Percentiles rank a stretch among this genome's conserved stretches.
These are phyloP conservation scores for Clavariopsis aquatica DNA, from an alignment of 495 filamentous ascomycete genomes.

Conservation along the genomic window DNA sequence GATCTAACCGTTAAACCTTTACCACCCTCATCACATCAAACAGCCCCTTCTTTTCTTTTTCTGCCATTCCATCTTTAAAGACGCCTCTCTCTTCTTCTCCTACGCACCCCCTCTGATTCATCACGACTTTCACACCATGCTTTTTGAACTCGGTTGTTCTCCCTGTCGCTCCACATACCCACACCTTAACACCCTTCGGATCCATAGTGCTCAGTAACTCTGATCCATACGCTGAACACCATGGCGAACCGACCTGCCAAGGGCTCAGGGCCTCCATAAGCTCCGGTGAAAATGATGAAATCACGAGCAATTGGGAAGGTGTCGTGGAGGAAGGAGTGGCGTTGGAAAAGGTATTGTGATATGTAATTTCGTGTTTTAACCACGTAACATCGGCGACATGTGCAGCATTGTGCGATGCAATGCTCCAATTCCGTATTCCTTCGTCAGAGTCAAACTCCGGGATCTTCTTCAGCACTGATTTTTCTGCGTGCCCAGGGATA, in stretches of 20 bases:
- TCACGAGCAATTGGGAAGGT: conserved; percentile 49
- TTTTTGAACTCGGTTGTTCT: conserved; percentile 50
- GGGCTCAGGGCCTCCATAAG: conserved; percentile 49
- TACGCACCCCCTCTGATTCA: conserved; percentile 59
- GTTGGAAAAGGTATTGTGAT: background rate
- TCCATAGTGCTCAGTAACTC: conserved; percentile 47
- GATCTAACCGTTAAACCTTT: background rate
- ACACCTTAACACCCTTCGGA: conserved; percentile 45
- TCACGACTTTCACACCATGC: conserved; percentile 48
- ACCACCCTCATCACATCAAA: conserved; percentile 25
- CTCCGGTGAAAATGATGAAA: conserved; percentile 59
- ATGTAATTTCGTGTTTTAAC: conserved; percentile 47
- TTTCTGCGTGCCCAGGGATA: conserved; percentile 46
- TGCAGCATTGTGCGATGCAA: conserved; percentile 49
- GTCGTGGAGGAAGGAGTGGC: conserved; percentile 32
- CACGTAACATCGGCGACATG: conserved; percentile 56
- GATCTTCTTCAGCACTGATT: conserved; percentile 48
- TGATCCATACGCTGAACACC: conserved; percentile 54
- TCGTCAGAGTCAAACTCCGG: conserved; percentile 51
- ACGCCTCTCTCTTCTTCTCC: conserved; percentile 11
- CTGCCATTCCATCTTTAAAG: conserved; percentile 5
- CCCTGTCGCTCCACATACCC: conserved; percentile 61
- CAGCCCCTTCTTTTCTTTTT: conserved; percentile 18
- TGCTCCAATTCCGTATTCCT: conserved; percentile 52
- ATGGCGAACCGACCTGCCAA: conserved; percentile 47